Base-by-base conservation (phyloP, 2,329 filamentous ascomycete genomes). In the Neofusicoccum sp. region DNA sequence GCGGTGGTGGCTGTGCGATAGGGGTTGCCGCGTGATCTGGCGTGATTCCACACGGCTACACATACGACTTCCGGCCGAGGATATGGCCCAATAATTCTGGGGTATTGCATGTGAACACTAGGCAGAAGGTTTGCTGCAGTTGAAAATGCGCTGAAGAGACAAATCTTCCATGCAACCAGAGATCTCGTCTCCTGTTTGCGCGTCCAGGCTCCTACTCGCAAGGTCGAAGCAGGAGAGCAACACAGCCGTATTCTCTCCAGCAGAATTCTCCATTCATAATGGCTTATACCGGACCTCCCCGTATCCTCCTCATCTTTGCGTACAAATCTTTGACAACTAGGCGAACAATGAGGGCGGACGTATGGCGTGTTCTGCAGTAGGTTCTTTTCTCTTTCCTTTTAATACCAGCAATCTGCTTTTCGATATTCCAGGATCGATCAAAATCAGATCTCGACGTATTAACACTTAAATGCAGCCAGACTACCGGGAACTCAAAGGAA, bases 241-340 rank as follows among this genome's bases (percentile, higher is more conserved):
- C 11, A 40, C 4, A 16, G 14, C 1, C 38, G 38, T n/a, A 40
- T 11, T 9, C 7, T n/a, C n/a, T 26, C 6, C 16, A 48, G 14
- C 6, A 33, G n/a, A 34, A 6, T 16, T 53, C 28, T 14, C 3
- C 2, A 6, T 6, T 3, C 24, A 30, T 8, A 40, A 54, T 54
- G 51, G 26, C 28, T 30, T 20, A 54, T 24, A 24, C 36, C 34
- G 51, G 36, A 20, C 51, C 51, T 31, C 33, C 34, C 6, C 36
- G 51, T 26, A 54, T 54, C 36, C 51, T 54, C 36, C 51, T 54
- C 36, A 8, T 54, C 8, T 34, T 41, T 6, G 49, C 49, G 8
- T 54, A 43, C 51, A 54, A 54, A 28, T 54, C 51, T 12, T 38
- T 43, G 5, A 6, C 51, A 2, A n/a, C 51, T 11, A 38, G 51